phyloP scores from a whole-genome alignment of 139 green algal species.

The Volvox reticuliferus region DNA sequence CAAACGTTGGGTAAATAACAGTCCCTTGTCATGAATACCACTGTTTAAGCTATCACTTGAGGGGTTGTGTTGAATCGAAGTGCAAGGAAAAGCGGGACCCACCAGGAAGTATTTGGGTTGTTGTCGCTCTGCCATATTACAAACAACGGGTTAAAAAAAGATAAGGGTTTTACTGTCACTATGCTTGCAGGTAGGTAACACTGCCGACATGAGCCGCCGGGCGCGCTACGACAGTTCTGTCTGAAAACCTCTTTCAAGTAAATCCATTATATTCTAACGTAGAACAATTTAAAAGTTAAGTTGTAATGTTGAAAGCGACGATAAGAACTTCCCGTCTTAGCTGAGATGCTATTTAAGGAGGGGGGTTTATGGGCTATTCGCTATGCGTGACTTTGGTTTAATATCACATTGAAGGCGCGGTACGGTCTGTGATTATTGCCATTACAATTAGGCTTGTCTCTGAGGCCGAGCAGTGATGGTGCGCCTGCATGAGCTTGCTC shows the following conservation, averaged over 20 bases:
- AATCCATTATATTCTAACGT: not conserved
- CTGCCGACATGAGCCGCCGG: not conserved
- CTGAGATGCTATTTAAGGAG: no score
- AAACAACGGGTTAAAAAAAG: no score
- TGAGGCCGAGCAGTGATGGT: constrained; percentile 26
- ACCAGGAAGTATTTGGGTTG: not conserved
- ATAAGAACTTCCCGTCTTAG: no score
- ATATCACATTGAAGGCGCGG: not conserved
- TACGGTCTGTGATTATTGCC: not conserved
- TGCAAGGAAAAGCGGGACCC: not conserved
- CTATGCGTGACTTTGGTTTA: not conserved
- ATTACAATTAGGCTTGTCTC: not conserved
- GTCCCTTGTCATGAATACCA: not conserved
- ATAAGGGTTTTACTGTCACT: no score
- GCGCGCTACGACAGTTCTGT: not conserved
- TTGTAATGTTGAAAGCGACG: not conserved
- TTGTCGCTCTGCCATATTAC: not conserved
- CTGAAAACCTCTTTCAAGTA: not conserved
- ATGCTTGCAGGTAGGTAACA: not conserved
- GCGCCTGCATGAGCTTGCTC: constrained; percentile 40
- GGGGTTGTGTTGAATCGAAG: not conserved
- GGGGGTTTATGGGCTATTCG: no score
- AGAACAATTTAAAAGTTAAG: not conserved
- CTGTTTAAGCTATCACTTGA: not conserved
- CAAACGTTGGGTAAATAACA: not conserved